phyloP scores from a whole-genome alignment of 1,284 basidiomycete genomes.

The Fistulinella cinereoalba region DNA sequence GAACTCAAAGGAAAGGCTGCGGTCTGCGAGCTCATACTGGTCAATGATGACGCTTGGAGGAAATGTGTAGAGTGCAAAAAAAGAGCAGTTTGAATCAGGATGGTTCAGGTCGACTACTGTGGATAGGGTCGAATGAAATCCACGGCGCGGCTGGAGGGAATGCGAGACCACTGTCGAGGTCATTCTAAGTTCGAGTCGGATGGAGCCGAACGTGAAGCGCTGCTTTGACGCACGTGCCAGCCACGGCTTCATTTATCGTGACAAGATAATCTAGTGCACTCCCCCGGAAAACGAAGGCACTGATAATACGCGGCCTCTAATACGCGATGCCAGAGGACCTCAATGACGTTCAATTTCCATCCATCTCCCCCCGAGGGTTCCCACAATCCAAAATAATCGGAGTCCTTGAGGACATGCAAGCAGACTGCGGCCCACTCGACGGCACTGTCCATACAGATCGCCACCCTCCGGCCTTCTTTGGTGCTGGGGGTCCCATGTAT shows the following conservation, averaged over 20 bases:
- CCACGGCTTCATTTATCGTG: no score
- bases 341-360: conserved; percentile 14
- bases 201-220: no score
- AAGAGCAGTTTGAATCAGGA: conserved; percentile 13
- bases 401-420: conserved; percentile 32
- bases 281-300: no score
- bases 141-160: conserved; percentile 21
- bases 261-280: background rate
- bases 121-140: conserved; percentile 33
- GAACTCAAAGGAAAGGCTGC: conserved; percentile 28
- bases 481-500: conserved; percentile 34
- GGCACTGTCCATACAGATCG: conserved; percentile 13
- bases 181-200: conserved; percentile 9
- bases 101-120: conserved; percentile 18
- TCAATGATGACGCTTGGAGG: conserved; percentile 31
- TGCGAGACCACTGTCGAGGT: conserved; percentile 20
- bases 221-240: no score
- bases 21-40: conserved; percentile 30
- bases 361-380: conserved; percentile 4
- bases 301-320: no score
- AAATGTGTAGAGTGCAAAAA: conserved; percentile 29
- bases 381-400: conserved; percentile 11
- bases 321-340: conserved; percentile 18
- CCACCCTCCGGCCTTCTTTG: conserved; percentile 27
- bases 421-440: conserved; percentile 17